phyloP scores from a whole-genome alignment of 768 basidiomycete species.

The Mycena crocata region DNA sequence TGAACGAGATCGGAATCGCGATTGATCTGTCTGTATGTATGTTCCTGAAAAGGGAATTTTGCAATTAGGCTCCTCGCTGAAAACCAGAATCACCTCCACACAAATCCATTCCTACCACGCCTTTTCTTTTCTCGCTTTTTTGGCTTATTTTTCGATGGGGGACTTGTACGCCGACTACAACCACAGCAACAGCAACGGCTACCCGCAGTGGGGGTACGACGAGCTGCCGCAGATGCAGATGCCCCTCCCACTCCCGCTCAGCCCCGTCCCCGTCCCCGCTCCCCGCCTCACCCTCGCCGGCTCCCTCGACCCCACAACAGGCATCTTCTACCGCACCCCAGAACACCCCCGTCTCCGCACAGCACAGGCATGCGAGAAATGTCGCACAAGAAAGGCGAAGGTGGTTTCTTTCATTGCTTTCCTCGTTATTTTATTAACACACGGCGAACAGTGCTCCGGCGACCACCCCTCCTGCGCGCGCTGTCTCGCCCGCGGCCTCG shows the following conservation, averaged over 20 bases:
- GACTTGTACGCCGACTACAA: background rate
- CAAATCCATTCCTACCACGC: background rate
- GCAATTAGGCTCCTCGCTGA: background rate
- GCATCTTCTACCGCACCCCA: conserved; percentile 73
- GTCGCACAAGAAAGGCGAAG: conserved; percentile 79
- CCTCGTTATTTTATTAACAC: background rate
- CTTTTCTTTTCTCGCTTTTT: too few species aligned
- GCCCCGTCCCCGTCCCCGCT: background rate
- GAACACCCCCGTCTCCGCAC: conserved; percentile 77
- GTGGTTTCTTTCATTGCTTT: conserved; percentile 47
- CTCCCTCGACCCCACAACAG: conserved; percentile 71
- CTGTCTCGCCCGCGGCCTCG: conserved; percentile 66
- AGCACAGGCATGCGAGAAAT: conserved; percentile 81
- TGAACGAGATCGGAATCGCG: background rate
- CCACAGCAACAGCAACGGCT: background rate
- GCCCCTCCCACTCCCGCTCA: too few species aligned
- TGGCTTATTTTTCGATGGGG: background rate
- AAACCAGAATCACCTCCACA: background rate
- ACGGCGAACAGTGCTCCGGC: conserved; percentile 68
- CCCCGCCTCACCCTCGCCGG: conserved; percentile 58
- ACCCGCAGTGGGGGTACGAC: background rate
- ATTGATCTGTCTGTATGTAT: too few species aligned
- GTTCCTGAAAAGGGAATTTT: too few species aligned
- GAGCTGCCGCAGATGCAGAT: background rate
- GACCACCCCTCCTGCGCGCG: conserved; percentile 78